Percentiles rank a stretch among this genome's conserved stretches.
Conservation (phyloP, 441 rosid species). For the Croton laevigatus region DNA sequence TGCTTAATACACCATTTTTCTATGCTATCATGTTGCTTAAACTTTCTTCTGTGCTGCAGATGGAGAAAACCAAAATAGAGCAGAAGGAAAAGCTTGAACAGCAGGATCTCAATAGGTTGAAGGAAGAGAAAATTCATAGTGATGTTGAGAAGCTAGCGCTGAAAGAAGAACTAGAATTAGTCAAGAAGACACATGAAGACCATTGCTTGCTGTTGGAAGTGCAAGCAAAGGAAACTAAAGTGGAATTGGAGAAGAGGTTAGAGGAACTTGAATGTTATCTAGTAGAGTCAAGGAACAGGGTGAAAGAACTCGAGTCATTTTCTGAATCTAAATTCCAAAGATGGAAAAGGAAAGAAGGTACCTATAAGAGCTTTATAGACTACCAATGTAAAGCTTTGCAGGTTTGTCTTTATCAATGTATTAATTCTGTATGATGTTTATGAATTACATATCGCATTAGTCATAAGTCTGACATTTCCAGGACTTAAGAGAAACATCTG, state of each 20-base stretch:
- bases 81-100: slow-evolving; percentile 69
- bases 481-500: slow-evolving; percentile 30
- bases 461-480: slow-evolving; percentile 7
- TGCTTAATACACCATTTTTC: background rate
- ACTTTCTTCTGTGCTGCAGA: slow-evolving; percentile 40
- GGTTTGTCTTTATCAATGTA: slow-evolving; percentile 38
- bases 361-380: slow-evolving; percentile 40
- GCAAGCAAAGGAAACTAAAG: slow-evolving; percentile 45
- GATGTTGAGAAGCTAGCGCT: slow-evolving; percentile 58
- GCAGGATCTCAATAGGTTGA: slow-evolving; percentile 47
- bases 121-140: slow-evolving; percentile 51
- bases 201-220: slow-evolving; percentile 46
- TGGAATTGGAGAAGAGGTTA: slow-evolving; percentile 46
- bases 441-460: background rate
- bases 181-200: slow-evolving; percentile 47
- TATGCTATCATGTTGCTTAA: slow-evolving; percentile 1
- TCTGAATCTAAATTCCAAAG: slow-evolving; percentile 44
- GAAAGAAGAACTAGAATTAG: slow-evolving; percentile 60
- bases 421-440: slow-evolving; percentile 1
- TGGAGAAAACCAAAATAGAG: slow-evolving; percentile 65
- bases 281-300: slow-evolving; percentile 44
- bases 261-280: slow-evolving; percentile 41
- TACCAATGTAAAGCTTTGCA: slow-evolving; percentile 49
- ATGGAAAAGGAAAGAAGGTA: slow-evolving; percentile 61
- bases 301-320: slow-evolving; percentile 59